Conservation (phyloP, 2,329 filamentous ascomycete genomes). For the Apiospora koreana region DNA sequence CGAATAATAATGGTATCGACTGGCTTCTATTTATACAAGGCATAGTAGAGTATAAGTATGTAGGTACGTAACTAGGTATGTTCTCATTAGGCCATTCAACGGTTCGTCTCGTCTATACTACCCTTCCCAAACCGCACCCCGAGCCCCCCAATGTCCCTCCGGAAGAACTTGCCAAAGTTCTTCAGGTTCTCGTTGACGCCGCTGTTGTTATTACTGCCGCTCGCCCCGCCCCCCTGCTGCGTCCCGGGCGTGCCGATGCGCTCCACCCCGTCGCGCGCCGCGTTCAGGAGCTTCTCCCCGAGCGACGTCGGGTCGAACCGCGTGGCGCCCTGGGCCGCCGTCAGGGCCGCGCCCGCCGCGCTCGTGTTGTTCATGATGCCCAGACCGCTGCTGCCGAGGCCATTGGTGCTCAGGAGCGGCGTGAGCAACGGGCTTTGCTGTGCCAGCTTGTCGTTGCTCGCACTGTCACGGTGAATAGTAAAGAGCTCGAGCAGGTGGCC, state of each 20-base stretch:
- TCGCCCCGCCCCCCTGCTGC: not conserved
- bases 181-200: slow-evolving; percentile 85
- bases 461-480: slow-evolving; percentile 73
- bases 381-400: slow-evolving; percentile 40
- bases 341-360: slow-evolving; percentile 41
- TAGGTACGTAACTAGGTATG: too few species aligned
- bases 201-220: slow-evolving; percentile 63
- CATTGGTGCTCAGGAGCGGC: slow-evolving; percentile 56
- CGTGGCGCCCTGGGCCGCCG: slow-evolving; percentile 27
- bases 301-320: slow-evolving; percentile 80
- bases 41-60: too few species aligned
- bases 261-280: slow-evolving; percentile 81
- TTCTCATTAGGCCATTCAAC: not conserved
- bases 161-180: slow-evolving; percentile 96
- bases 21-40: too few species aligned
- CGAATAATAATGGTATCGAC: too few species aligned
- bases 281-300: slow-evolving; percentile 85
- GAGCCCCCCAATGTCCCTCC: slow-evolving; percentile 78
- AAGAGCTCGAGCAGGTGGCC: slow-evolving; percentile 84
- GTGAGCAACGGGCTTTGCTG: slow-evolving; percentile 71
- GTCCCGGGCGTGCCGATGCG: slow-evolving; percentile 64
- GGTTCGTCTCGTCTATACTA: slow-evolving; percentile 7
- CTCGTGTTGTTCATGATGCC: slow-evolving; percentile 41
- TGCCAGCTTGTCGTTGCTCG: slow-evolving; percentile 68
- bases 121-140: slow-evolving; percentile 71